Evolutionary conservation across 345 rosid genomes (phyloP).

Genomic region (Eucalyptus globulus): DNA sequence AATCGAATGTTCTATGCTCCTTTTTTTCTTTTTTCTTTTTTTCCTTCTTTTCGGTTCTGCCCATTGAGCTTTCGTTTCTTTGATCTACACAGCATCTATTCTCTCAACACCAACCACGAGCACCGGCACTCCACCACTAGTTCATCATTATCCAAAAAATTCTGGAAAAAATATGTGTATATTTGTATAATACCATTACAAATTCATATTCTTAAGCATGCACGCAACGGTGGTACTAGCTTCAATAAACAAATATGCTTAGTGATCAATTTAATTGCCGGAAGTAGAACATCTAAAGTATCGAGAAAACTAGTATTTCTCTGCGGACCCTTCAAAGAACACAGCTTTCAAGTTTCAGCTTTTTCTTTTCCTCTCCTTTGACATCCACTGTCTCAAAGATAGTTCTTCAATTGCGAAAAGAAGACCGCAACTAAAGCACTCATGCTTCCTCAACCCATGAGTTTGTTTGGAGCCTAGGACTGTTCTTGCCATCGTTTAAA

Average conservation of each 20-base stretch:
- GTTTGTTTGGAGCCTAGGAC: background rate
- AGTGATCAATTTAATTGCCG: background rate
- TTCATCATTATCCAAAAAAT: background rate
- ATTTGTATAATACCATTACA: background rate
- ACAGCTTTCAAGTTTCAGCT: background rate
- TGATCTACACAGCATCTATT: background rate
- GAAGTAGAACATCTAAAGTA: background rate
- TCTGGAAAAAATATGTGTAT: background rate
- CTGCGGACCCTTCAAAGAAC: background rate
- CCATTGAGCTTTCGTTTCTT: background rate
- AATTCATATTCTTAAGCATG: background rate
- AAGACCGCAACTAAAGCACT: background rate
- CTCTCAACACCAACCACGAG: background rate
- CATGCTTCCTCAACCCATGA: background rate
- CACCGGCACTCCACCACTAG: background rate
- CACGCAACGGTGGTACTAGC: background rate
- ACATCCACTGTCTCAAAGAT: background rate
- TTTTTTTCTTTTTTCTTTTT: too few relatives aligned
- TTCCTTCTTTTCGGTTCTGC: background rate
- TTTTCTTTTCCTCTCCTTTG: background rate
- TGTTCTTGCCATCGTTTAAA: background rate
- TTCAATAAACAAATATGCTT: background rate
- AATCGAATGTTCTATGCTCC: background rate
- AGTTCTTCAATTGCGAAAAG: background rate
- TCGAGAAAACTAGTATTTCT: background rate